These are phyloP conservation scores for Suhomyces wounanorum DNA, from an alignment of 1,139 yeast species.

Conservation along the genomic window DNA sequence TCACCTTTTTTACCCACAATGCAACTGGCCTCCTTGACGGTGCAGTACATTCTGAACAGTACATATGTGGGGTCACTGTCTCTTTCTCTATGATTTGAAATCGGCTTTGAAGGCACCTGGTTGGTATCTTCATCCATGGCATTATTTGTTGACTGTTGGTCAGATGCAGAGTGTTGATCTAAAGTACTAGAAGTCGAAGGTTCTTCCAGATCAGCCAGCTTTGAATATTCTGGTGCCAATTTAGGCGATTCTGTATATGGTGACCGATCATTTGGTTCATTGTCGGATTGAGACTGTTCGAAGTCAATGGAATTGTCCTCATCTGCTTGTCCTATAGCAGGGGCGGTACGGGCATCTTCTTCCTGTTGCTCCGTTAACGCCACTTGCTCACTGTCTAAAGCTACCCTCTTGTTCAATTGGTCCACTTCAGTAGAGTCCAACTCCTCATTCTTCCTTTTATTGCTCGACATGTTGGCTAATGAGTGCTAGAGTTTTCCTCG, in stretches of 20 bases:
- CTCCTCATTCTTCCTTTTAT: conserved; percentile 70
- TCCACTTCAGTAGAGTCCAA: conserved; percentile 29
- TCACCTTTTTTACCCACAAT: conserved; percentile 82
- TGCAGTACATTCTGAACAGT: conserved; percentile 71
- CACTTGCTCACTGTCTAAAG: conserved; percentile 61
- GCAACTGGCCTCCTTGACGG: conserved; percentile 74
- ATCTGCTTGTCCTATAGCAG: conserved; percentile 27
- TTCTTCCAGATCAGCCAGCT: not conserved
- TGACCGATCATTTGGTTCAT: not conserved
- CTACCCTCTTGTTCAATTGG: conserved; percentile 60
- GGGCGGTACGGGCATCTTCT: conserved; percentile 48
- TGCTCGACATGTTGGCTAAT: conserved; percentile 23
- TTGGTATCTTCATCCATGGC: conserved; percentile 9
- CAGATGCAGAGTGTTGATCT: not conserved
- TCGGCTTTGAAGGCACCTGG: conserved; percentile 19
- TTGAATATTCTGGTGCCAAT: not conserved
- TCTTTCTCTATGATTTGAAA: conserved; percentile 36
- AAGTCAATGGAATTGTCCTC: conserved; percentile 11
- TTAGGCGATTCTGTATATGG: not conserved
- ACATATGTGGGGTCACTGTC: conserved; percentile 61
- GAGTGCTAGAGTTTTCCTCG: conserved; percentile 1
- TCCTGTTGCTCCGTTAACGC: conserved; percentile 35
- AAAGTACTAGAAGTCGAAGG: not conserved
- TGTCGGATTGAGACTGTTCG: not conserved
- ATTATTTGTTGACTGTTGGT: not conserved